A percentile compares a stretch with the other conserved stretches of the same genome.
These are phyloP conservation scores for Beauveria sp. DNA, from an alignment of 2,329 filamentous ascomycete genomes.

Conservation along the genomic window DNA sequence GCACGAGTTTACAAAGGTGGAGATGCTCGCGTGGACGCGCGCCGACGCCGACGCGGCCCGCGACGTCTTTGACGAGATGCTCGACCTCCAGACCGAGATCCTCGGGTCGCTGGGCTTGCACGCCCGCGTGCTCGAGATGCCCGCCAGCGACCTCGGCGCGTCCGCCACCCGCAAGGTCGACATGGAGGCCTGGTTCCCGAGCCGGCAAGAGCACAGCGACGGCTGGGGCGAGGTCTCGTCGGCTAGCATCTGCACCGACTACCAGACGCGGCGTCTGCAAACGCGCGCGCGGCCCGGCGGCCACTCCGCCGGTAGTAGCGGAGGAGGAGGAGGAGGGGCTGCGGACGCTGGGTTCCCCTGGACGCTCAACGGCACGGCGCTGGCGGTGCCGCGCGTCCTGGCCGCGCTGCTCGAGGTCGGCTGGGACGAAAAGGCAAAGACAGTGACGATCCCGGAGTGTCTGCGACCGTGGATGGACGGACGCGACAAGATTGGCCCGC, in stretches of 20 bases:
- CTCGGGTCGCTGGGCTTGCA: constrained; percentile 68
- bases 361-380: constrained; percentile 88
- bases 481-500: constrained; percentile 50
- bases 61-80: constrained; percentile 72
- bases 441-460: constrained; percentile 69
- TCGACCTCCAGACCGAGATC: constrained; percentile 80
- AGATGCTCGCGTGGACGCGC: constrained; percentile 86
- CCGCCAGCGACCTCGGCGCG: constrained; percentile 77
- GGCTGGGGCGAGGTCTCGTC: constrained; percentile 94
- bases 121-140: constrained; percentile 91
- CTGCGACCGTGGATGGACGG: constrained; percentile 81
- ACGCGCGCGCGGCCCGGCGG: constrained; percentile 56
- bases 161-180: constrained; percentile 82
- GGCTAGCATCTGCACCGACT: constrained; percentile 87
- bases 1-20: constrained; percentile 97
- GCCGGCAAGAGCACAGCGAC: constrained; percentile 46
- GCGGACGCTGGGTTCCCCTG: constrained; percentile 64
- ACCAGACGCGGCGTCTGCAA: constrained; percentile 75
- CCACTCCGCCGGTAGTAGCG: constrained; percentile 28
- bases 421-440: constrained; percentile 64
- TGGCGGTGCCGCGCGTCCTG: constrained; percentile 83
- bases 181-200: constrained; percentile 92
- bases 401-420: constrained; percentile 86
- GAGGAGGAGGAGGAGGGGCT: constrained; percentile 26
- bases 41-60: constrained; percentile 44